A percentile compares a stretch with the other conserved stretches of the same genome.
phyloP scores from a whole-genome alignment of 1,139 yeast genomes.

The Spathaspora sp. region DNA sequence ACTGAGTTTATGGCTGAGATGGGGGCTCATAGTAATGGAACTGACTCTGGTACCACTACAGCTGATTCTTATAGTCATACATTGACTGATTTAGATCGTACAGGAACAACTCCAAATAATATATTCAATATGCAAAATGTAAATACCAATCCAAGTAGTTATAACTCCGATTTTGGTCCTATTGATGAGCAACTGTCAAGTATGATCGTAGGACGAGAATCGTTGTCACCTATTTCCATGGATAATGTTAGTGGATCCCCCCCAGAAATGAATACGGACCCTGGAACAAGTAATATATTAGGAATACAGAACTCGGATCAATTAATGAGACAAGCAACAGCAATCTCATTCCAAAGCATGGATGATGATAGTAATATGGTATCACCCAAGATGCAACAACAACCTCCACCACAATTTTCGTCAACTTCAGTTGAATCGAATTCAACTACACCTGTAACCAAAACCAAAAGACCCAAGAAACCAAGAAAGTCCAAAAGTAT shows the following conservation, averaged over 20 bases:
- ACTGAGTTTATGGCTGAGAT: conserved; percentile 13
- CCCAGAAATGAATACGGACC: conserved; percentile 2
- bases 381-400: not conserved
- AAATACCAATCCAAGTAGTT: conserved; percentile 4
- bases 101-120: conserved; percentile 6
- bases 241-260: conserved; percentile 4
- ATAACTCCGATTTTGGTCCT: conserved; percentile 4
- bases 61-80: conserved; percentile 2
- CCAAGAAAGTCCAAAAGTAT: conserved; percentile 3
- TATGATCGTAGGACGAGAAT: not conserved
- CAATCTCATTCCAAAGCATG: conserved; percentile 4
- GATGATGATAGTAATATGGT: conserved; percentile 1
- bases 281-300: conserved; percentile 2
- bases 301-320: conserved; percentile 5
- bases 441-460: conserved; percentile 1
- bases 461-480: conserved; percentile 2
- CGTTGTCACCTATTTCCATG: conserved; percentile 3
- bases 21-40: conserved; percentile 9
- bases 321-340: conserved; percentile 9
- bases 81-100: conserved; percentile 8
- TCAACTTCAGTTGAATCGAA: conserved; percentile 5
- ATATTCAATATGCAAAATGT: conserved; percentile 8
- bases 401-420: conserved; percentile 9
- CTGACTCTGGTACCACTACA: conserved; percentile 3
- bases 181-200: conserved; percentile 3